These are phyloP conservation scores for Colletotrichum aenigma DNA, from an alignment of 2,329 filamentous ascomycete genomes.

Conservation along the genomic window DNA sequence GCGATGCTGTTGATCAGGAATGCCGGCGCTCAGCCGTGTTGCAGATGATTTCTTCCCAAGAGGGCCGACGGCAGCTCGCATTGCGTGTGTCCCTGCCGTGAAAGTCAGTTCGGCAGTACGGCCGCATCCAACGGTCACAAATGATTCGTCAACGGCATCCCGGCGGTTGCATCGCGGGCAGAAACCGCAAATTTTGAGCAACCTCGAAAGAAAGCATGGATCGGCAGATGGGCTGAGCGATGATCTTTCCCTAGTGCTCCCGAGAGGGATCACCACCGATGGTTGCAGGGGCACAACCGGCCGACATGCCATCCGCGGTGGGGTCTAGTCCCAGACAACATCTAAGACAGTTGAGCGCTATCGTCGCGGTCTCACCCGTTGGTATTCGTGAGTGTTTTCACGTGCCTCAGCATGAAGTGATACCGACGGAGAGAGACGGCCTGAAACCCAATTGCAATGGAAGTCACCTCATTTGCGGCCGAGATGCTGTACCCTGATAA, in stretches of 20 bases:
- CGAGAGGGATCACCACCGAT: background rate
- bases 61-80: background rate
- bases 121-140: background rate
- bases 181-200: background rate
- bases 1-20: background rate
- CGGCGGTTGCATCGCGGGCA: background rate
- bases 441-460: background rate
- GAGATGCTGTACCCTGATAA: background rate
- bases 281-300: background rate
- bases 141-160: background rate
- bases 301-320: background rate
- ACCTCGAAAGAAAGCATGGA: background rate
- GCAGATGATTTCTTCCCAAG: background rate
- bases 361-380: background rate
- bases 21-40: background rate
- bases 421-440: background rate
- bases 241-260: background rate
- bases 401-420: background rate
- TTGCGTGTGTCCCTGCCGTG: background rate
- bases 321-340: background rate
- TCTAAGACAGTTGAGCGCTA: constrained; percentile 4
- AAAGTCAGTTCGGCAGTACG: background rate
- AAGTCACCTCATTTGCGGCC: background rate
- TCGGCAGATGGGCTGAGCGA: background rate
- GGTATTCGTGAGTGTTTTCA: background rate